Evolutionary conservation across 2,329 filamentous ascomycete species (phyloP), one percentile per base, ranked within the genome.

Genomic region (Cercospora zeina): DNA sequence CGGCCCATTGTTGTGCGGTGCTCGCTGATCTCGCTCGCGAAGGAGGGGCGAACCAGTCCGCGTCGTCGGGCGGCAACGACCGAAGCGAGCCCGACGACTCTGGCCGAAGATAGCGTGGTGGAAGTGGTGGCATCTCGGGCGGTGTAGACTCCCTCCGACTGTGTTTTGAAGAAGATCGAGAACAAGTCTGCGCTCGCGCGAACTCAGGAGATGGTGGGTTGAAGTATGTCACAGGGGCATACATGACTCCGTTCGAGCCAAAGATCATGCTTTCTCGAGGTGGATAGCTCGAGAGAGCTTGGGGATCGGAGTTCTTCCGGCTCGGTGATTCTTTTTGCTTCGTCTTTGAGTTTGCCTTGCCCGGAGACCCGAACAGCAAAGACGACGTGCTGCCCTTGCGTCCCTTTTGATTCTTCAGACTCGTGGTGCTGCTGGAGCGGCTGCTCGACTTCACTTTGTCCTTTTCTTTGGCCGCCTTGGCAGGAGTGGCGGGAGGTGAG

Each of bases 181-280:
- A 59, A 31, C 31, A 24, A 7, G 58, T 33, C 27, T 59, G 58
- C 31, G 34, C 58, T 31, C 58, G 49, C 34, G 49, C 58, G 16
- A 59, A 33, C 49, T 59, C 69, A 10, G 66, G 69, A 33, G 66
- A 70, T n/a, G 69, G 67, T 21, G 69, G 70, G 24, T 67, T 66
- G 51, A 72, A 72, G 57, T 70, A 70, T 10, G 64, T 62, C n/a
- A 73, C 53, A 1, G 72, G 71, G 6, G 77, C 71, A 63, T 81
- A 83, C 8, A 78, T 73, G 60, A 77, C 73, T 57, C 81, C 80
- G 68, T 82, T 80, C 37, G 80, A 76, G 14, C 80, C 78, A 61
- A 77, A 75, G 21, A 83, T 71, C 67, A 82, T 68, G 71, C 42
- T 30, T 16, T 58, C 55, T 16, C 55, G 55, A 30, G 55, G 55